Evolutionary conservation across 176 grass and related monocot species (phyloP).

Genomic region (Echinochloa phyllopogon): DNA sequence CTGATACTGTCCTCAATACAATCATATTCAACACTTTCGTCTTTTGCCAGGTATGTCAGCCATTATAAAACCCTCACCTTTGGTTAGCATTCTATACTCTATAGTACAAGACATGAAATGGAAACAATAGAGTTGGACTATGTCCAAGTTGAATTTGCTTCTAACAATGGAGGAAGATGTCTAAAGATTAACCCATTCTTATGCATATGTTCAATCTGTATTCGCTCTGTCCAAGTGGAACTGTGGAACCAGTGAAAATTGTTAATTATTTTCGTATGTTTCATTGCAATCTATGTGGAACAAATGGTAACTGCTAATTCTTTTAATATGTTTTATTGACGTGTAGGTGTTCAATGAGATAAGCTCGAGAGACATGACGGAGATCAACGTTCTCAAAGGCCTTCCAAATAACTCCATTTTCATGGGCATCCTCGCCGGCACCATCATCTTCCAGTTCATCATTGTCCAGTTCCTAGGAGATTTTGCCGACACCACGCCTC

Average conservation of each 20-base stretch:
- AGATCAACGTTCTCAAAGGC: slow-evolving; percentile 74
- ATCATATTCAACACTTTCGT: slow-evolving; percentile 96
- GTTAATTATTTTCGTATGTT: not conserved
- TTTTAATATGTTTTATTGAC: not conserved
- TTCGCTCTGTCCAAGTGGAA: not conserved
- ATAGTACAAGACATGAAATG: not conserved
- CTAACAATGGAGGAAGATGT: not conserved
- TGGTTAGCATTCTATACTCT: not conserved
- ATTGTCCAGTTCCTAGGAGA: slow-evolving; percentile 89
- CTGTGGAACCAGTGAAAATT: not conserved
- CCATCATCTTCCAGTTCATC: slow-evolving; percentile 75
- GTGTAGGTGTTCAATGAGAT: slow-evolving; percentile 89
- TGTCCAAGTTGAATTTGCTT: not conserved
- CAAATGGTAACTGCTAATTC: not conserved
- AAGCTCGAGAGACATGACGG: slow-evolving; percentile 88
- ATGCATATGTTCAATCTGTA: not conserved
- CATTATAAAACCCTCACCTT: not conserved
- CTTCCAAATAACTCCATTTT: slow-evolving; percentile 71
- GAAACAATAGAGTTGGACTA: slow-evolving; percentile 15
- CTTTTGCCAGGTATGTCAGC: slow-evolving; percentile 83
- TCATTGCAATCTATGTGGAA: not conserved
- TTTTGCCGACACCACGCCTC: slow-evolving; percentile 74
- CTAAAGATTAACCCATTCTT: not conserved
- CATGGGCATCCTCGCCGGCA: slow-evolving; percentile 62
- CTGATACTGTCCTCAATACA: slow-evolving; percentile 73